Base-by-base conservation (phyloP, 164 flowering plant species). In the Euptelea pleiosperma region DNA sequence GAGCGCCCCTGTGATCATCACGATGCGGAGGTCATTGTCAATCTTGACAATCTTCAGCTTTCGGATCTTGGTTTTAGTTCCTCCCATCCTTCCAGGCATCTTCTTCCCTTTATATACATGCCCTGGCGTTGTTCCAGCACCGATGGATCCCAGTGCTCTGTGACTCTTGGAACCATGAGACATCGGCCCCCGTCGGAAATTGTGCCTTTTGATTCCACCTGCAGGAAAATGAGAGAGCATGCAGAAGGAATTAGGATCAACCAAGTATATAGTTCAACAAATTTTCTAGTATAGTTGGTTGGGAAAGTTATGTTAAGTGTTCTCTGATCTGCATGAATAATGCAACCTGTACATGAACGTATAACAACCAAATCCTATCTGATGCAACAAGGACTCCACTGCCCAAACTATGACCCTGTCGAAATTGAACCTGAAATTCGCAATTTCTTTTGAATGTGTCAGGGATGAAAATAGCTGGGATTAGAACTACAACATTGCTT, bases 1-100 rank as follows among this genome's bases (percentile, higher is more conserved):
- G 12, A 94, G 62, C 43, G 96, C 95, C 2, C 97, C 99, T 40
- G 87, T 82, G 64, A 91, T 84, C 95, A 94, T 89, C 26, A 94
- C 79, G 47, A 91, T 83, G 25, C 82, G 63, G 12, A 94, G 89
- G 0, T 91, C 97, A 22, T 45, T 70, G 65, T 94, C 99, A 15
- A 94, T 84, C 72, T 89, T 94, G 14, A 94, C 70, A 61, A 94
- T 75, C 77, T 70, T 77, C 52, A 94, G 82, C 79, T 91, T 94
- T 28, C 96, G 56, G 63, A 87, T 91, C 77, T 94, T 94, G 24
- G 73, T 77, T 64, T 79, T 91, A 50, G 90, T 79, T 43, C 93
- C 96, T 51, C 99, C 97, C 99, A 94, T 94, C 51, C 91, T 67
- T 7, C 99, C 99, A 30, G 99, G 97, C 99, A 94, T 94, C 72